Base-by-base conservation (phyloP, 345 rosid genomes). In the Lenwebbia sp. region DNA sequence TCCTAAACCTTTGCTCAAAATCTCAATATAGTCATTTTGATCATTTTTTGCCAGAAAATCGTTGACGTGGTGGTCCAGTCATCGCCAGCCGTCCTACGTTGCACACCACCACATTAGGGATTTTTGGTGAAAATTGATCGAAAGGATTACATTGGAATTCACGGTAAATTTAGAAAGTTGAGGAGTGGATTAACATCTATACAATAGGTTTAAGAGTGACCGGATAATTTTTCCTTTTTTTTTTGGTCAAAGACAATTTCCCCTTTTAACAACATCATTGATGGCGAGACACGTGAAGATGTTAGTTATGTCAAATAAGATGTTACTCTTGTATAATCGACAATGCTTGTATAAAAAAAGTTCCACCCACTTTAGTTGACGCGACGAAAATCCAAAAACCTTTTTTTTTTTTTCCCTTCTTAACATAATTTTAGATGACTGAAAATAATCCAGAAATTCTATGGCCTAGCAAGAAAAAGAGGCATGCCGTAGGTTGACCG, bases 31-130 rank as follows among this genome's bases (percentile, higher is more conserved):
- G 78, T 70, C 25, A 70, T 70, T 70, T 4, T 21, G 47, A 37
- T 33, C 5, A 33, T 17, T 65, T 33, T 65, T 17, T 1, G 0
- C 0, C 0, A 0, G 12, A 65, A 65, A 65, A 50, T 65, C 11
- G 3, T 7, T 17, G 23, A 30, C 0, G 3, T 62, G 40, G 22
- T 0, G 5, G 22, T 28, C 11, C 2, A 28, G 12, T 30, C 11
- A 65, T 30, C 11, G 33, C 9, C 0, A 5, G 17, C 0, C 15
- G 0, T 8, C 21, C 2, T 33, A 28, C 0, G 0, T 62, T 37
- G 75, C 22, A 62, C 22, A 70, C 3, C 12, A 5, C 12, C 6
- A 30, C 5, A 1, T 65, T 10, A 21, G 47, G 2, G 60, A 70
- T 70, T 40, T 70, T 3, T 12, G 6, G 0, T 0, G 25, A 70